phyloP scores from a whole-genome alignment of 1,139 yeast species.

The Candida albicans region DNA sequence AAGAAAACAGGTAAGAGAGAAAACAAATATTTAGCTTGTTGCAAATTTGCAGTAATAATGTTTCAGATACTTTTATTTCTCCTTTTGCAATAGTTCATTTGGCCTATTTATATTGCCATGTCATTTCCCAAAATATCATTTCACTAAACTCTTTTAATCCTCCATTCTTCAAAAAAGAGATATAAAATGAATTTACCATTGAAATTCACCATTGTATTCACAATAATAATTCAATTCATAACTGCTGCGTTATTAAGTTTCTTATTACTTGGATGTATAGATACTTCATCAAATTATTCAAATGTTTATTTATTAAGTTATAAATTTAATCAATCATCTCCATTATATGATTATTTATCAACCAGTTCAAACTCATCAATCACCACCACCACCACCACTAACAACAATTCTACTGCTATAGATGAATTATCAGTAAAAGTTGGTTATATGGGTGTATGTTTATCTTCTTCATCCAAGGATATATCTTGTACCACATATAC shows the following conservation, averaged over 20 bases:
- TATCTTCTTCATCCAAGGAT: slow-evolving; percentile 24
- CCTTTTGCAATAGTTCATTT: too few relatives aligned
- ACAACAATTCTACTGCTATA: slow-evolving; percentile 16
- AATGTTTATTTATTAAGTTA: slow-evolving; percentile 47
- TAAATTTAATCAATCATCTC: slow-evolving; percentile 39
- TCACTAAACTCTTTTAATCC: neutral
- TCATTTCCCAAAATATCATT: neutral
- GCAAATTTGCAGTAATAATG: neutral
- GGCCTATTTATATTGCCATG: neutral
- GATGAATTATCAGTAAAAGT: slow-evolving; percentile 40
- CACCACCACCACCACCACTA: too few relatives aligned
- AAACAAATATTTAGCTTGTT: too few relatives aligned
- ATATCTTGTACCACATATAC: slow-evolving; percentile 34
- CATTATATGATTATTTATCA: slow-evolving; percentile 9
- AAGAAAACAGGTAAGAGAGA: neutral
- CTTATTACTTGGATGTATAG: slow-evolving; percentile 53
- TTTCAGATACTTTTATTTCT: too few relatives aligned
- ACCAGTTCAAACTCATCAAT: slow-evolving; percentile 1
- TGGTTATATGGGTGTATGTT: slow-evolving; percentile 55
- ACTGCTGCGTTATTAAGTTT: slow-evolving; percentile 47
- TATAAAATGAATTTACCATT: slow-evolving; percentile 7
- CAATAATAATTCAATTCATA: slow-evolving; percentile 32
- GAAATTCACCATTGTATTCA: slow-evolving; percentile 13
- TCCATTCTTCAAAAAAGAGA: neutral
- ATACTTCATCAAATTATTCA: slow-evolving; percentile 39